Evolutionary conservation across 2,329 filamentous ascomycete genomes (phyloP), one percentile per base, ranked within the genome.

Genomic region (Blumeria hordei): DNA sequence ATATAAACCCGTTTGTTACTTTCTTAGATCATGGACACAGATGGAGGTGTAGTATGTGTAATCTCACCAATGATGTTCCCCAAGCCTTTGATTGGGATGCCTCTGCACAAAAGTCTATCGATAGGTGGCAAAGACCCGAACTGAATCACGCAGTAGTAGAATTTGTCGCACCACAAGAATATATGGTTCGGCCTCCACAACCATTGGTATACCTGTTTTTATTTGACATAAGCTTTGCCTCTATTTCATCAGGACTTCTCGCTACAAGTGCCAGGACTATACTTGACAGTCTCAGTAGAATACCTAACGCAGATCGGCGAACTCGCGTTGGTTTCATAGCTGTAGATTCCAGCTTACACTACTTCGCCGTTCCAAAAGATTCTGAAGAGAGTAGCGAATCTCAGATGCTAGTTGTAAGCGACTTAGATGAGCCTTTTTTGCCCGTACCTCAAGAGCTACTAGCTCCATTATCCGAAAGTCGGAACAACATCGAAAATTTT

Each of bases 41-140:
- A 65, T 98, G 92, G 92, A 83, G 90, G 65, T 98, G 92, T 72
- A 98, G 98, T 71, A 95, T 98, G 88, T 98, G 92, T 69, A 96
- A 94, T 69, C 74, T 98, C 60, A 95, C 88, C 62, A 98, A 98
- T 67, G 92, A 98, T 63, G 90, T 96, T 41, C 92, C 92, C n/a
- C 92, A 98, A 69, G 88, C 88, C 39, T 98, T 98, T 61, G 92
- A 98, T 67, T 98, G 92, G 92, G 92, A 98, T 69, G 82, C 87
- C 36, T 83, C 86, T 47, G 75, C 88, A 55, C 90, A 96, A 69
- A 88, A 94, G 72, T 84, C 80, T 54, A 82, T 93, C 53, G 90
- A 98, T 67, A 75, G 92, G 65, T 94, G 92, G 84, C 82, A 93
- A 67, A 77, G 92, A 62, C 77, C 87, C 41, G 92, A 98, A 67